A percentile compares a stretch with the other conserved stretches of the same genome.
Conservation (phyloP, 1,139 yeast species). For the Ogataea hybrid region DNA sequence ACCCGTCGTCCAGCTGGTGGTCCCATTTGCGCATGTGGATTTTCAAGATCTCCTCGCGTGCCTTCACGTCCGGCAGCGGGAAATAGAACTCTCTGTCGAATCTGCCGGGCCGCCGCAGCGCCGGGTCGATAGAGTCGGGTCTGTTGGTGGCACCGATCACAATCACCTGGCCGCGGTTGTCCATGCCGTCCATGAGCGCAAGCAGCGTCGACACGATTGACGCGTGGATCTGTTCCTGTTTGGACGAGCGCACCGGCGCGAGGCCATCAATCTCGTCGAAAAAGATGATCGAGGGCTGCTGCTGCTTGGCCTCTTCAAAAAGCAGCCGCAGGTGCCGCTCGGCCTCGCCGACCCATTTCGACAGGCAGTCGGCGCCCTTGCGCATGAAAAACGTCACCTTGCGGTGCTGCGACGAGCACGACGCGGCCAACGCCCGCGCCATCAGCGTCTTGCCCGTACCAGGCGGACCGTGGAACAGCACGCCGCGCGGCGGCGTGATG, state of each 20-base stretch:
- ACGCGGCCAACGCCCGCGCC: conserved; percentile 97
- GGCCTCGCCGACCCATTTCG: conserved; percentile 99
- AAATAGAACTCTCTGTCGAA: conserved; percentile 96
- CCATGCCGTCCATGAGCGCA: conserved; percentile 99
- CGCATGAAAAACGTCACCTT: conserved; percentile 97
- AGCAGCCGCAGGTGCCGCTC: conserved; percentile 87
- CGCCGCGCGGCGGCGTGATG: conserved; percentile 97
- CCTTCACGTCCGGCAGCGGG: conserved; percentile 82
- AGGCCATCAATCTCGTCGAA: conserved; percentile 98
- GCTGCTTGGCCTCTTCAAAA: conserved; percentile 94
- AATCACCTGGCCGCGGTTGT: conserved; percentile 85
- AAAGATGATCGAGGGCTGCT: conserved; percentile 93
- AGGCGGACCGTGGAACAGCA: conserved; percentile 97
- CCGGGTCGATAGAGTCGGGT: conserved; percentile 98
- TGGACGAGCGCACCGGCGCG: conserved; percentile 96
- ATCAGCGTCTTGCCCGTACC: conserved; percentile 98
- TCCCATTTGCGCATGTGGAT: conserved; percentile 92
- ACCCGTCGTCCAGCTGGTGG: conserved; percentile 36
- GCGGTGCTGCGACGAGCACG: conserved; percentile 77
- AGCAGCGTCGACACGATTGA: conserved; percentile 91
- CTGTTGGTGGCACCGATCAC: conserved; percentile 98
- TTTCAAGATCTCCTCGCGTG: conserved; percentile 72
- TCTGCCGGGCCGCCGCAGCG: conserved; percentile 94
- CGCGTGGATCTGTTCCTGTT: conserved; percentile 97
- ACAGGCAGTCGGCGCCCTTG: conserved; percentile 95